phyloP scores from a whole-genome alignment of 2,329 filamentous ascomycete genomes.

The Scedosporium aurantiacum region DNA sequence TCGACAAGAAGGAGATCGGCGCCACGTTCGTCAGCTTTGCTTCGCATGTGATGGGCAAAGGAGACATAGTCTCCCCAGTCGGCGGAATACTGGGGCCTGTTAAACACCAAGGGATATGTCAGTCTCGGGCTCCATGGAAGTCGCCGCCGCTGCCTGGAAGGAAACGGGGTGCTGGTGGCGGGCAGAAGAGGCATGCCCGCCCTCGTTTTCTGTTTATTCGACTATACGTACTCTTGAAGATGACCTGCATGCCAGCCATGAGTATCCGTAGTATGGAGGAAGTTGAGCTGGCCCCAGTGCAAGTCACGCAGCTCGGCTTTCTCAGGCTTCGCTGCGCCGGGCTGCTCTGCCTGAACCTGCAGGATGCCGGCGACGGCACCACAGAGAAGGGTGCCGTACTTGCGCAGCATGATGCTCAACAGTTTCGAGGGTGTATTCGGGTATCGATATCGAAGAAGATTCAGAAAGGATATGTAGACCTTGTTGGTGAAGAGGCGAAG shows the following conservation, averaged over 20 bases:
- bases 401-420: background rate
- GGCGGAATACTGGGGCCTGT: constrained; percentile 75
- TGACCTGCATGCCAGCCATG: constrained; percentile 96
- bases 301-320: constrained; percentile 73
- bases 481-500: background rate
- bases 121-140: no score
- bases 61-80: constrained; percentile 99
- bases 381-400: background rate
- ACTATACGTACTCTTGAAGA: constrained; percentile 61
- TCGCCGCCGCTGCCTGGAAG: background rate
- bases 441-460: background rate
- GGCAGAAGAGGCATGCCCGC: background rate
- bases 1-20: constrained; percentile 87
- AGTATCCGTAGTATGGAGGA: constrained; percentile 91
- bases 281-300: constrained; percentile 90
- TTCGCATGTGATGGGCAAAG: constrained; percentile 72
- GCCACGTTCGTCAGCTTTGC: constrained; percentile 65
- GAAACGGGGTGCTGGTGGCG: background rate
- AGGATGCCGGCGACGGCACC: constrained; percentile 14
- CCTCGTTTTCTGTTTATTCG: background rate
- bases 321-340: constrained; percentile 66
- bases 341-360: constrained; percentile 50
- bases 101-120: background rate
- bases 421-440: background rate
- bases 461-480: background rate